A percentile compares a stretch with the other conserved stretches of the same genome.
phyloP scores from a whole-genome alignment of 1,139 yeast genomes.

The Eremothecium sinecaudum region DNA sequence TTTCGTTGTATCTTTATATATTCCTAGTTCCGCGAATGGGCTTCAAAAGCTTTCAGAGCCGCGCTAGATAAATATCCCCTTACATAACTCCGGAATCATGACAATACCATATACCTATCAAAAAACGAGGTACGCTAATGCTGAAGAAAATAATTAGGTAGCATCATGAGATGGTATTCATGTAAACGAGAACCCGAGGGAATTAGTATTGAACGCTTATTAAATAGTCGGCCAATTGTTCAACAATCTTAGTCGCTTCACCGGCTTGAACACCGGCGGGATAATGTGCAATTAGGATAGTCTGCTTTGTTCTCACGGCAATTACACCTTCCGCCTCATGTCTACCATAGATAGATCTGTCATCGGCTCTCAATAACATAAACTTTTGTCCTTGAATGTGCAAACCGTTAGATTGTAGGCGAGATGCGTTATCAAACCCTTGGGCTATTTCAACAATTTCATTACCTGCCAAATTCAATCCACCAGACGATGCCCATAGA shows the following conservation, averaged over 20 bases:
- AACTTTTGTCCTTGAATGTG: slow-evolving; percentile 81
- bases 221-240: slow-evolving; percentile 89
- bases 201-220: slow-evolving; percentile 70
- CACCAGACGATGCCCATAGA: slow-evolving; percentile 82
- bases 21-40: too few species aligned
- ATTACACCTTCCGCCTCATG: slow-evolving; percentile 77
- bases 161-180: neutral
- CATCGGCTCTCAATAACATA: slow-evolving; percentile 82
- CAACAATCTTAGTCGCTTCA: slow-evolving; percentile 90
- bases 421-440: slow-evolving; percentile 74
- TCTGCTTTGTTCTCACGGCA: slow-evolving; percentile 89
- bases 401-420: slow-evolving; percentile 75
- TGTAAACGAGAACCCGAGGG: neutral
- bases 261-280: slow-evolving; percentile 87
- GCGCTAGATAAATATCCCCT: too few species aligned
- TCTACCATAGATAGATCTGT: slow-evolving; percentile 89
- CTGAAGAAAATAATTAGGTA: neutral
- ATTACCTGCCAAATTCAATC: slow-evolving; percentile 53
- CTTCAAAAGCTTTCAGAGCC: too few species aligned
- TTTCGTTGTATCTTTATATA: too few species aligned
- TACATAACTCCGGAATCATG: too few species aligned
- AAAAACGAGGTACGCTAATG: too few species aligned
- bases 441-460: slow-evolving; percentile 68
- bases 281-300: slow-evolving; percentile 88
- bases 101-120: too few species aligned